These are phyloP conservation scores for Monosporozyma yasuniensis DNA, from an alignment of 805 yeast species.

Conservation along the genomic window DNA sequence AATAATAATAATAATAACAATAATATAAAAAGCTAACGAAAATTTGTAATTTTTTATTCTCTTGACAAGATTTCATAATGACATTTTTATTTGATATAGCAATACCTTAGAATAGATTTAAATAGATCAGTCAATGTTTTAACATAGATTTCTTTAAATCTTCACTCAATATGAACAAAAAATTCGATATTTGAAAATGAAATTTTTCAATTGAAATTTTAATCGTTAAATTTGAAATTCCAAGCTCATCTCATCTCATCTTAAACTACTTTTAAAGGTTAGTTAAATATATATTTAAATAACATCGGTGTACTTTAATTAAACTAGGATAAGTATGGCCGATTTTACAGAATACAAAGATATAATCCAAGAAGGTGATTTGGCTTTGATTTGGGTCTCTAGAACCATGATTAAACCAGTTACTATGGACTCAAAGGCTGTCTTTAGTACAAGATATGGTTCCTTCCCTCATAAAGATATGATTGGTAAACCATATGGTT, in stretches of 20 bases:
- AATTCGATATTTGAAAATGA: background rate
- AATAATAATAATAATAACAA: background rate
- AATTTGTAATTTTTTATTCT: background rate
- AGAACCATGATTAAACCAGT: conserved; percentile 74
- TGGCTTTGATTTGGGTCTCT: conserved; percentile 79
- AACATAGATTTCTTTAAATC: too few relatives aligned
- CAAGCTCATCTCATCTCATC: background rate
- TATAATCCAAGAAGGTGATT: conserved; percentile 72
- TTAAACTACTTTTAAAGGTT: too few relatives aligned
- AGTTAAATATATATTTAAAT: too few relatives aligned
- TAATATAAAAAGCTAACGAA: background rate
- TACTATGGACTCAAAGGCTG: conserved; percentile 46
- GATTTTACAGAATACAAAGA: conserved; percentile 44
- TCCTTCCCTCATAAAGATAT: conserved; percentile 74
- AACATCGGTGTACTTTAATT: too few relatives aligned
- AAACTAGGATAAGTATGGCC: background rate
- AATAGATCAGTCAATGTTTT: too few relatives aligned
- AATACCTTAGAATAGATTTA: too few relatives aligned
- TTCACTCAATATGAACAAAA: background rate
- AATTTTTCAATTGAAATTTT: conserved; percentile 1
- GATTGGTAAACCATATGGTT: conserved; percentile 76
- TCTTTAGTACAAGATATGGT: conserved; percentile 81
- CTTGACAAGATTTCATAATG: background rate
- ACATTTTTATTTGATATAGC: too few relatives aligned
- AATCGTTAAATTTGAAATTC: background rate